Evolutionary conservation across 2,329 filamentous ascomycete species (phyloP), one percentile per base, ranked within the genome.

Genomic region (Penicillium expansum): DNA sequence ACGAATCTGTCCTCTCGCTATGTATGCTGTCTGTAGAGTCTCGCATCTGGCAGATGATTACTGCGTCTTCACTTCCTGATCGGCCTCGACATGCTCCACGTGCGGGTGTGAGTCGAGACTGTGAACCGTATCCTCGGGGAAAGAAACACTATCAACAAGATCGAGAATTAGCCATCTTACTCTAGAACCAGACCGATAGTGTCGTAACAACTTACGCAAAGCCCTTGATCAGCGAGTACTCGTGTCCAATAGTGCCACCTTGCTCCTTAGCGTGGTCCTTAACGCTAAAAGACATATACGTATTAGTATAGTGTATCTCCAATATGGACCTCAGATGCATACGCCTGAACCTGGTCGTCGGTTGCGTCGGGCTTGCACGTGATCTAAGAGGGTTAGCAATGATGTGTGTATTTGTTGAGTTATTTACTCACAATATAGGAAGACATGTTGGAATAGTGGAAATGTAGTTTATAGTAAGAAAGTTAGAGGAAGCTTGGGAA

Each of bases 171-270:
- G 45, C 44, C 30, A 35, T 24, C 44, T n/a, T 20, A 10, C 8
- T 2, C 22, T n/a, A 6, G 22, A 47, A n/a, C n/a, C n/a, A 27
- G 30, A 22, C 30, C 18, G 1, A 37, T 16, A 32, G 11, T 22
- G 14, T 47, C 10, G 6, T 22, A n/a, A 30, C 7, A 52, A 49
- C 51, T 50, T n/a, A 55, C 47, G 42, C 20, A 39, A 58, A 58
- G 42, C 47, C 51, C 51, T 57, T 57, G 55, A 53, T 57, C 51
- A 56, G 32, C 3, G 16, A 14, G 29, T 56, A 56, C 13, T 56
- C 54, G 14, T 56, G 54, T 35, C 16, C 11, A 11, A 56, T 56
- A 1, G n/a, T 9, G 20, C 54, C 54, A 7, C 54, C 54, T 27
- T 61, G 20, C 39, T 50, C 38, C 49, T 16, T 56, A 16, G 47